A percentile compares a stretch with the other conserved stretches of the same genome.
Evolutionary conservation across 1,139 yeast species (phyloP).

Genomic region (Candida tropicalis): DNA sequence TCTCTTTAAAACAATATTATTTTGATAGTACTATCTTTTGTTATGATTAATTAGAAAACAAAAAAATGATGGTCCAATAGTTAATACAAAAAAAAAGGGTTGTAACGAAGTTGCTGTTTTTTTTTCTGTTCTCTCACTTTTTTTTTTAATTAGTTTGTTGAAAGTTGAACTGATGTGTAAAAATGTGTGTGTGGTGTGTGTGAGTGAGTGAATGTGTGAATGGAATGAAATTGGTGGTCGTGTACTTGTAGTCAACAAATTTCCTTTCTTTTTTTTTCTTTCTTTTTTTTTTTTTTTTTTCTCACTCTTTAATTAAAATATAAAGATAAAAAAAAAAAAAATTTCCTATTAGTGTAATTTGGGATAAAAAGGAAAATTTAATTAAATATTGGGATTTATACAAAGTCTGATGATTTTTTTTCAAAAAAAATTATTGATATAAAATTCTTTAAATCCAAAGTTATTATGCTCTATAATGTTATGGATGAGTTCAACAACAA

Average conservation of each 20-base stretch:
- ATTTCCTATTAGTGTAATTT: background rate
- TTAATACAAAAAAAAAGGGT: conserved; percentile 1
- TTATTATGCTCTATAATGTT: no score
- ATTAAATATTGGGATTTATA: no score
- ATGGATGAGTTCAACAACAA: no score
- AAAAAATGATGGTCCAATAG: no score
- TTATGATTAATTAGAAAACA: background rate
- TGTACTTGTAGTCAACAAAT: conserved; percentile 3
- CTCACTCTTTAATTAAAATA: no score
- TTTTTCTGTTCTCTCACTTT: background rate
- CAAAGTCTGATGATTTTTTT: conserved; percentile 4
- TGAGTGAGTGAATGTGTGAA: background rate
- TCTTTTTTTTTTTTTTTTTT: no score
- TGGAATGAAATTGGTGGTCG: background rate
- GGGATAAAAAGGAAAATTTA: background rate
- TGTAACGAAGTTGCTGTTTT: conserved; percentile 4
- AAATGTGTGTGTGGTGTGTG: background rate
- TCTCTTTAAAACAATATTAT: no score
- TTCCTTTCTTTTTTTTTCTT: no score
- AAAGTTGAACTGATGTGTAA: conserved; percentile 1
- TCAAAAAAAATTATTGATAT: no score
- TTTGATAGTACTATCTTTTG: no score
- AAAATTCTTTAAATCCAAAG: no score
- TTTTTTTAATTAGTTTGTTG: background rate
- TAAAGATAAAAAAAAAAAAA: conserved; percentile 3